Evolutionary conservation across 345 rosid species (phyloP), one percentile per base, ranked within the genome.

Genomic region (Cardamine chenopodiifolia): DNA sequence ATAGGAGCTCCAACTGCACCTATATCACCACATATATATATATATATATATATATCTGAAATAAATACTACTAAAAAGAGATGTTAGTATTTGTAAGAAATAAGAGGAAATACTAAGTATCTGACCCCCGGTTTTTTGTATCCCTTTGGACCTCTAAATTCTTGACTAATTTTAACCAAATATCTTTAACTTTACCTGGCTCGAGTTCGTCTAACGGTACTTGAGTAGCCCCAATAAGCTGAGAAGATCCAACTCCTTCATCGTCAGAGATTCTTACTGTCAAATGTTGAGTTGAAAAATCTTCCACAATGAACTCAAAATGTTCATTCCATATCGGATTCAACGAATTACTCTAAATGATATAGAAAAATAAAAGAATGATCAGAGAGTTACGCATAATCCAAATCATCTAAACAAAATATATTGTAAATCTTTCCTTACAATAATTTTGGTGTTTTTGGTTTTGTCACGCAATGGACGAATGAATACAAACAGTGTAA

Each of bases 311-410:
- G 79, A 92, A 92, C 82, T 90, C 96, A 56, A 82, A 92, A 57
- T 92, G 93, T 78, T 95, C 99, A 64, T 95, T 92, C 99, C 97
- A 95, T 9, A 95, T 77, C 6, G 97, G 99, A 75, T 88, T 90
- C 81, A 95, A 65, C 59, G 89, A 82, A 72, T 95, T 92, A 75
- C 73, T 84, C 99, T 95, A 18, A 2, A 20, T 18, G 7, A 26
- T 15, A 86, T 47, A 71, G 18, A 68, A 35, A 53, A 45, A 25
- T 26, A 32, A 29, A 70, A 10, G 15, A 49, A 1, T 6, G 3
- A 53, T 29, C 1, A 29, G 56, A 52, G 11, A 59, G 13, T 50
- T 44, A 62, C 2, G 11, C 48, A 28, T 57, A 32, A 40, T 40
- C 17, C 70, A 75, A 50, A 59, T 26, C 13, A 34, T 40, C 54